phyloP scores from a whole-genome alignment of 441 rosid species.

The Erodium texanum region DNA sequence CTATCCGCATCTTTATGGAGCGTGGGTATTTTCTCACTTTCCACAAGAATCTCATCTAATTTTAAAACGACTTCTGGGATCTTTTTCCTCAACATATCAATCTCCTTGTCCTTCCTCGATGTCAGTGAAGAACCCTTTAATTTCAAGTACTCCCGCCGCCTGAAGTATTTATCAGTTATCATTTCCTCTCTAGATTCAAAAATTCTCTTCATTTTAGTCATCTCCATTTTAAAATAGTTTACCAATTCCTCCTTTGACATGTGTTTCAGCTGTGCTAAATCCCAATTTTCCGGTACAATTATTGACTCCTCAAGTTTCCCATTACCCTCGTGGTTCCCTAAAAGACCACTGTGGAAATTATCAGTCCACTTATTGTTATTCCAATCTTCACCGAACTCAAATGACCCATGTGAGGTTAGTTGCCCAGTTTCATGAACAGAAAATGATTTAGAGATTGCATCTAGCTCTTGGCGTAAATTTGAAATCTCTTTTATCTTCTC shows the following conservation, averaged over 20 bases:
- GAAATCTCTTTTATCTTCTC: slow-evolving; percentile 56
- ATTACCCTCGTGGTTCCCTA: slow-evolving; percentile 53
- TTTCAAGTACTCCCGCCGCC: slow-evolving; percentile 47
- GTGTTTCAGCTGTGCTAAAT: slow-evolving; percentile 32
- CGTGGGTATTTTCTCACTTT: slow-evolving; percentile 38
- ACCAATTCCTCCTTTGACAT: slow-evolving; percentile 40
- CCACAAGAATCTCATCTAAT: slow-evolving; percentile 51
- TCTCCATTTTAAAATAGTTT: slow-evolving; percentile 50
- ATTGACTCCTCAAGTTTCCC: slow-evolving; percentile 55
- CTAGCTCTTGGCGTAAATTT: slow-evolving; percentile 61
- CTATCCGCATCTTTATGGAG: slow-evolving; percentile 28
- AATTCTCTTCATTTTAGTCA: slow-evolving; percentile 75
- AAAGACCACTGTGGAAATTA: slow-evolving; percentile 46
- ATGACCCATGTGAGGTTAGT: slow-evolving; percentile 38
- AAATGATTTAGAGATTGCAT: slow-evolving; percentile 44
- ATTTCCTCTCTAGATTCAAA: slow-evolving; percentile 52
- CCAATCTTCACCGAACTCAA: slow-evolving; percentile 36
- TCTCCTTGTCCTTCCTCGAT: slow-evolving; percentile 62
- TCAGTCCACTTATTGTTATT: slow-evolving; percentile 30
- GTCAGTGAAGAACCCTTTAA: slow-evolving; percentile 45
- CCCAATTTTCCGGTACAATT: slow-evolving; percentile 49
- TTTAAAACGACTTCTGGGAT: slow-evolving; percentile 53
- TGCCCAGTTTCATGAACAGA: slow-evolving; percentile 45
- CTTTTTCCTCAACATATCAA: slow-evolving; percentile 60
- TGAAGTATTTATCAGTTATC: slow-evolving; percentile 57